Base-by-base conservation (phyloP, 1,284 basidiomycete species). In the Apiotrichum gracile region DNA sequence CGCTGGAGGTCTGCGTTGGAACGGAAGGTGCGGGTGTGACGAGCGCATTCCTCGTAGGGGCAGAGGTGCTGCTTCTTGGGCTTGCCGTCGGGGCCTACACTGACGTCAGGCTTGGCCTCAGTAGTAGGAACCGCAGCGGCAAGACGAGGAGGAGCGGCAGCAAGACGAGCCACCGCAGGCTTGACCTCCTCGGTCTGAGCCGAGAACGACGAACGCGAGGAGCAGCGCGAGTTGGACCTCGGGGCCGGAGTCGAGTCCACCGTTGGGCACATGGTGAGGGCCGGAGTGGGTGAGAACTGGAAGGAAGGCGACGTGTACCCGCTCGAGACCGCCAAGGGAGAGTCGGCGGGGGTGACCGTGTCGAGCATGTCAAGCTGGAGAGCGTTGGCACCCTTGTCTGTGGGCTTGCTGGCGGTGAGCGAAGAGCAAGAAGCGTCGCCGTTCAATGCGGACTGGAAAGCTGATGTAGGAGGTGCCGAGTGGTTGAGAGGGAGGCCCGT, bases 1-100 rank as follows among this genome's bases (percentile, higher is more conserved):
- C 60, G 57, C 52, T 59, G 51, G 7, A 61, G 57, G 54, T 61
- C 60, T 42, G 60, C 60, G 39, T 61, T 61, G 43, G 60, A 61
- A 26, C 54, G 54, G 57, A 61, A 61, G 10, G 60, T 55, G 38
- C 51, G 54, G 5, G 45, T 51, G 38, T 35, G 27, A 29, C 57
- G 54, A 33, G 50, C 47, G 48, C 57, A 59, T 12, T 39, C 43
- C 10, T 43, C 31, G 51, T 42, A 59, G 17, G 57, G 51, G 54
- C 57, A 59, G 4, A 59, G 51, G 46, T 59, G 57, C 13, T n/a
- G 42, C 39, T 48, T 48, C 51, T 59, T 59, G 49, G 45, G 41
- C 35, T 52, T 52, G 38, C 46, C 46, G 31, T 47, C 46, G 24
- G 46, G 13, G 10, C 35, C 46, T n/a, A 47, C 16, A 12, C 8